Evolutionary conservation across 768 basidiomycete species (phyloP).

Genomic region (Sporobolomyces pararoseus): DNA sequence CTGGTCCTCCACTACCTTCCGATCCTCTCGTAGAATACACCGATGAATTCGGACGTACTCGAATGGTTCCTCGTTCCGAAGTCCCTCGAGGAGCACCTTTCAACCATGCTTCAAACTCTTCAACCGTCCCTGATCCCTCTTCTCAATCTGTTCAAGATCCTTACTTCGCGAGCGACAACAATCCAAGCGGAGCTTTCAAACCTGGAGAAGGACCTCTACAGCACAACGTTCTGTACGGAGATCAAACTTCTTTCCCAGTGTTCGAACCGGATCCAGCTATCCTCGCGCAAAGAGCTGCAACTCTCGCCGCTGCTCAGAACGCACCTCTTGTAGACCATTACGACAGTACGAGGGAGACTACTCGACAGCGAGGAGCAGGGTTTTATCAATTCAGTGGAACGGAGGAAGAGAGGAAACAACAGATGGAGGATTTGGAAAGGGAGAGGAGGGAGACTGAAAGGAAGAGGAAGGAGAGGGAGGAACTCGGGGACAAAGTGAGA

Average conservation of each 20-base stretch:
- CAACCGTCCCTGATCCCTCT: too few species aligned
- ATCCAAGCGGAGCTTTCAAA: neutral
- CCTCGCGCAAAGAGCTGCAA: constrained; percentile 67
- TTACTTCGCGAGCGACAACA: too few species aligned
- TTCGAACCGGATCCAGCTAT: constrained; percentile 81
- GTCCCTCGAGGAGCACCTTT: constrained; percentile 32
- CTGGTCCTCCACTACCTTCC: neutral
- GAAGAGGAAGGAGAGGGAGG: constrained; percentile 17
- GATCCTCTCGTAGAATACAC: constrained; percentile 42
- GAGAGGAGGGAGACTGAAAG: constrained; percentile 65
- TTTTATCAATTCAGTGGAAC: constrained; percentile 88
- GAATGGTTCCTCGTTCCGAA: constrained; percentile 40
- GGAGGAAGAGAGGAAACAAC: constrained; percentile 67
- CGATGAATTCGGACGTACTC: constrained; percentile 44
- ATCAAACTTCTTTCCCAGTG: constrained; percentile 68
- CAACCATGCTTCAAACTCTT: constrained; percentile 2
- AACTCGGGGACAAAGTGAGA: constrained; percentile 16
- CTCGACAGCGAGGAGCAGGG: constrained; percentile 81
- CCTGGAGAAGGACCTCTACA: constrained; percentile 23
- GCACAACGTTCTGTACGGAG: constrained; percentile 44
- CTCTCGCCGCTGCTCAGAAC: constrained; percentile 61
- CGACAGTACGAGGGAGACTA: constrained; percentile 67
- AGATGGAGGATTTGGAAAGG: constrained; percentile 81
- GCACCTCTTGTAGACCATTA: constrained; percentile 74
- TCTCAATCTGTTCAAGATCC: too few species aligned